Conservation (phyloP, 2,329 filamentous ascomycete species). For the Lachnum nothofagi region DNA sequence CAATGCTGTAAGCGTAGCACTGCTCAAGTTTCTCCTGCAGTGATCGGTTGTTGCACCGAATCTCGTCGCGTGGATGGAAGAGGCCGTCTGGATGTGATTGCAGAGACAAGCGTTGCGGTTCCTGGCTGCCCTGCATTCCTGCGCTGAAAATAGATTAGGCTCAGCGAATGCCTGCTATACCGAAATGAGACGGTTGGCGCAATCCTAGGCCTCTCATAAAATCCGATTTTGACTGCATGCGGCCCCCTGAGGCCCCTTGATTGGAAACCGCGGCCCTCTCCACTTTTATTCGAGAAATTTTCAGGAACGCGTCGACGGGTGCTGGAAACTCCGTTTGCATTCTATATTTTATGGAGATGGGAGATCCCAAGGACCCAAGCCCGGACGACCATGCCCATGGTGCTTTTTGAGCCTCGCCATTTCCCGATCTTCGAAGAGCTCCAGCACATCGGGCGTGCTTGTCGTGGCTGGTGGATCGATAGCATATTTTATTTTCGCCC, state of each 20-base stretch:
- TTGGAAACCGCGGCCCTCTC: background rate
- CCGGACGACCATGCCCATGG: too few species aligned
- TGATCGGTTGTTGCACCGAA: too few species aligned
- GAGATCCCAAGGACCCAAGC: too few species aligned
- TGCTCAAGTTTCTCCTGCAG: background rate
- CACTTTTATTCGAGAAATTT: slow-evolving; percentile 2
- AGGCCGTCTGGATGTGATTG: too few species aligned
- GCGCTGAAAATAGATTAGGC: slow-evolving; percentile 2
- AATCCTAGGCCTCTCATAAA: background rate
- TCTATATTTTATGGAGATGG: too few species aligned
- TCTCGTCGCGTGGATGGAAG: too few species aligned
- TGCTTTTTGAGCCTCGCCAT: too few species aligned
- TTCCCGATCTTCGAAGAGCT: too few species aligned
- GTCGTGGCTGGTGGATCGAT: too few species aligned
- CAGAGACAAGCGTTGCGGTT: background rate
- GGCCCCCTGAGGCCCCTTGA: background rate
- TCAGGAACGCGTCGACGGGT: slow-evolving; percentile 14
- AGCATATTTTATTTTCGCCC: too few species aligned
- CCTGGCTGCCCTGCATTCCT: background rate
- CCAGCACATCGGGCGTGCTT: too few species aligned
- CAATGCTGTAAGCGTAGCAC: background rate
- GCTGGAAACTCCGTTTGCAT: too few species aligned
- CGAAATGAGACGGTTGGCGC: background rate
- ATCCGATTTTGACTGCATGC: background rate
- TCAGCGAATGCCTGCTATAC: background rate